A percentile compares a stretch with the other conserved stretches of the same genome.
phyloP scores from a whole-genome alignment of 2,329 filamentous ascomycete genomes.

The Annulohypoxylon truncatum region DNA sequence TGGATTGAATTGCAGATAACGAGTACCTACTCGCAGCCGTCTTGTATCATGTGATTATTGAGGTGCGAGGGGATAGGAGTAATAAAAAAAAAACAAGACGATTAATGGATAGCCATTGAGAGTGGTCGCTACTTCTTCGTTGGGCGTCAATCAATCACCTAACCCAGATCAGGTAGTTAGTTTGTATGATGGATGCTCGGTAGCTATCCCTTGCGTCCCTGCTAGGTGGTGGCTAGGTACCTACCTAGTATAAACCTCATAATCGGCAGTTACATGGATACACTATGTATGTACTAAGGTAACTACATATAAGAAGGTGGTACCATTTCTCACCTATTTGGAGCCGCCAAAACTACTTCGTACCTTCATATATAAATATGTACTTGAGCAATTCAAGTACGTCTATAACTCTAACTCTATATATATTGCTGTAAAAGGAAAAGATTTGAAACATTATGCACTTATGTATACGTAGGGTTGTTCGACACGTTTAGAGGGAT shows the following conservation, averaged over 20 bases:
- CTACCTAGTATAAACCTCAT: background rate
- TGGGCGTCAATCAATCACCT: slow-evolving; percentile 21
- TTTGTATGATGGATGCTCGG: background rate
- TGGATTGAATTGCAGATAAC: slow-evolving; percentile 27
- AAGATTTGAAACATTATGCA: background rate
- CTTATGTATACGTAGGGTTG: background rate
- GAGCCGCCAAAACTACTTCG: background rate
- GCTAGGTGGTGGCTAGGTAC: background rate
- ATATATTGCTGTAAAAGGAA: background rate
- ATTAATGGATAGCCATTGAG: background rate
- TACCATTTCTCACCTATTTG: background rate
- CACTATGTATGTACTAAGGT: background rate
- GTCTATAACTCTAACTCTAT: background rate
- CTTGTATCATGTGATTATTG: slow-evolving; percentile 39
- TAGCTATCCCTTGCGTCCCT: slow-evolving; percentile 12
- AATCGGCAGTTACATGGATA: slow-evolving; percentile 9
- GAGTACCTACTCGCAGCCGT: slow-evolving; percentile 33
- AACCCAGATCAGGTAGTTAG: slow-evolving; percentile 21
- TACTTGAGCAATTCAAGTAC: background rate
- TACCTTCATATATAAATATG: background rate
- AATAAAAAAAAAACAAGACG: background rate
- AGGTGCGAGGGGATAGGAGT: slow-evolving; percentile 2
- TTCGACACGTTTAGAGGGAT: background rate
- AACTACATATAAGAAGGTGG: background rate
- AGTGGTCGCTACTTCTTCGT: slow-evolving; percentile 1